Evolutionary conservation across 331 rosid genomes (phyloP).

Genomic region (Quercus phellos): DNA sequence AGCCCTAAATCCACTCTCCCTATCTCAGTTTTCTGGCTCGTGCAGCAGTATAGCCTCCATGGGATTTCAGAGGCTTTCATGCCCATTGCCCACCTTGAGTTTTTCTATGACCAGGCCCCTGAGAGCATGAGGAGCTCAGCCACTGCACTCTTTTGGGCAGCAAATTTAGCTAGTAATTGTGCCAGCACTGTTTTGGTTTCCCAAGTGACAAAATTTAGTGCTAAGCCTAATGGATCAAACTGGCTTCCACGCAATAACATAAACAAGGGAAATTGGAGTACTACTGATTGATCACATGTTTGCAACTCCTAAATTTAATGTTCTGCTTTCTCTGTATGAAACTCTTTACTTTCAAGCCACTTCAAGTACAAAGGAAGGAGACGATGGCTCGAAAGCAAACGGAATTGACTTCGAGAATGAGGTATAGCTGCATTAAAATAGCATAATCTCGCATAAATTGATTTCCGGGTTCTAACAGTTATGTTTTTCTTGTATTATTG

Average conservation of each 20-base stretch:
- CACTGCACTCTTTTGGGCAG: slow-evolving; percentile 37
- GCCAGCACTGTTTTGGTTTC: slow-evolving; percentile 38
- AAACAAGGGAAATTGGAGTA: slow-evolving; percentile 37
- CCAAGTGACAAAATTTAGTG: slow-evolving; percentile 34
- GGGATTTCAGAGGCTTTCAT: slow-evolving; percentile 52
- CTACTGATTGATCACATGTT: slow-evolving; percentile 40
- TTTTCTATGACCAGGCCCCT: slow-evolving; percentile 46
- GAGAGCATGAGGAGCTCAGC: slow-evolving; percentile 58
- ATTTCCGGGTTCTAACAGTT: too few species aligned
- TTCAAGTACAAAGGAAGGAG: slow-evolving; percentile 20
- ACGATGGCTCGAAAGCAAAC: background rate
- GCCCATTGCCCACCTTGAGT: slow-evolving; percentile 49
- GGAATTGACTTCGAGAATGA: slow-evolving; percentile 23
- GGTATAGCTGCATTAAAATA: slow-evolving; percentile 4
- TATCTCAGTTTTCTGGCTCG: slow-evolving; percentile 48
- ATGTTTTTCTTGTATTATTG: too few species aligned
- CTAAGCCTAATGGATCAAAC: slow-evolving; percentile 27
- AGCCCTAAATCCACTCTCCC: slow-evolving; percentile 11
- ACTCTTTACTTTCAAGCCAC: slow-evolving; percentile 33
- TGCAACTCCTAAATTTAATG: slow-evolving; percentile 33
- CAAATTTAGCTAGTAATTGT: slow-evolving; percentile 34
- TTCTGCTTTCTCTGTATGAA: slow-evolving; percentile 36
- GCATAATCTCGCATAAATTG: too few species aligned
- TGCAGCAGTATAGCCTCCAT: slow-evolving; percentile 42
- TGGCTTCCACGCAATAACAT: slow-evolving; percentile 40